Conservation (phyloP, 1,139 yeast species). For the Scheffersomyces illinoinensis region DNA sequence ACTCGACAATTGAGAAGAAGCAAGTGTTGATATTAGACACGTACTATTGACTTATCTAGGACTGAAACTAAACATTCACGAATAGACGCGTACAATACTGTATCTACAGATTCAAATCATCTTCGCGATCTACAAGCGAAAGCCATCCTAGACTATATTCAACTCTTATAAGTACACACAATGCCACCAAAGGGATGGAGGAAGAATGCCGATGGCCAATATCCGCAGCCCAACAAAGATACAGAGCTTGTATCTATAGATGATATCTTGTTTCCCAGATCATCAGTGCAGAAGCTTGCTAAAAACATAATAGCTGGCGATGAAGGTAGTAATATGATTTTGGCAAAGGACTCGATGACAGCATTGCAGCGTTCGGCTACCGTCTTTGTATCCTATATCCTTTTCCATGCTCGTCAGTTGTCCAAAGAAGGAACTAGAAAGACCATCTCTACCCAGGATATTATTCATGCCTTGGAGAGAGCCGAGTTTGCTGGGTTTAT, state of each 20-base stretch:
- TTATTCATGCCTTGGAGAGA: constrained; percentile 56
- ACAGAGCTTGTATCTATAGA: constrained; percentile 64
- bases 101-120: background rate
- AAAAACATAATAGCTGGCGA: constrained; percentile 34
- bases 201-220: constrained; percentile 68
- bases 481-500: constrained; percentile 57
- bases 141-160: background rate
- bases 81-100: background rate
- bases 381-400: constrained; percentile 66
- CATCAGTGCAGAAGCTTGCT: constrained; percentile 61
- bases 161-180: background rate
- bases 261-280: constrained; percentile 65
- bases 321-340: constrained; percentile 31
- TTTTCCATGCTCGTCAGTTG: constrained; percentile 60
- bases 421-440: constrained; percentile 56
- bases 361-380: constrained; percentile 75
- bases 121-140: background rate
- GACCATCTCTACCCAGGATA: constrained; percentile 66
- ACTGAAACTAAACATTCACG: background rate
- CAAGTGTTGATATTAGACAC: background rate
- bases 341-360: constrained; percentile 64
- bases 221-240: constrained; percentile 54
- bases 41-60: background rate
- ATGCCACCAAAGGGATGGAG: constrained; percentile 90
- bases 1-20: background rate